Base-by-base conservation (phyloP, 768 basidiomycete species). In the Podaxis sp. region DNA sequence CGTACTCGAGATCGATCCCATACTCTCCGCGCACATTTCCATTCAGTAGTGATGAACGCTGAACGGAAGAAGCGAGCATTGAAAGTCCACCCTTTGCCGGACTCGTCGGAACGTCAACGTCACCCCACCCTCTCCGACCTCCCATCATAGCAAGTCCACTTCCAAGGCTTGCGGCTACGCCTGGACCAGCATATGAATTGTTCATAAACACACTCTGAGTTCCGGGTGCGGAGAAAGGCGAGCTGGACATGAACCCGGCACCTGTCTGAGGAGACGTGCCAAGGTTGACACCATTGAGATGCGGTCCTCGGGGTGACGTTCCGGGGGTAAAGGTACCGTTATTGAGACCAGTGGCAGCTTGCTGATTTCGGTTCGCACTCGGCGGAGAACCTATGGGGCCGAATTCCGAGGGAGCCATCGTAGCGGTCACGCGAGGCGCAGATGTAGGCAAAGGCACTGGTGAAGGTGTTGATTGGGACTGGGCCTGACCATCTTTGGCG, bases 301-400 rank as follows among this genome's bases (percentile, higher is more conserved):
- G 66, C 10, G 67, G 63, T 55, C 62, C 58, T 71, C 74, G 75
- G 7, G 90, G 89, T 4, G 88, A 89, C 0, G 86, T 85, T 5
- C 82, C 81, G 3, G 87, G 85, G 24, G 86, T 85, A 67, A 83
- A 80, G 0, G 73, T 63, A 41, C 67, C 63, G 22, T 70, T 70
- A 60, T 76, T 84, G 56, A 76, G 66, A 58, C 77, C 75, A 24
- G 77, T 65, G 61, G 79, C 67, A 15, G 75, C 75, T 1, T 67
- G 71, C 2, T 72, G 69, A 37, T 76, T 61, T 30, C 66, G 62
- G 48, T 67, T 60, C 44, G 77, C 76, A 55, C 74, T 82, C 1
- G 93, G 89, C 8, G 91, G 90, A 2, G 91, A 91, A 2, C 93
- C 93, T 64, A 94, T 92, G 15, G 93, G 91, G 8, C 92, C 92